Base-by-base conservation (phyloP, 805 yeast species). In the Candida khao-thaluensis region DNA sequence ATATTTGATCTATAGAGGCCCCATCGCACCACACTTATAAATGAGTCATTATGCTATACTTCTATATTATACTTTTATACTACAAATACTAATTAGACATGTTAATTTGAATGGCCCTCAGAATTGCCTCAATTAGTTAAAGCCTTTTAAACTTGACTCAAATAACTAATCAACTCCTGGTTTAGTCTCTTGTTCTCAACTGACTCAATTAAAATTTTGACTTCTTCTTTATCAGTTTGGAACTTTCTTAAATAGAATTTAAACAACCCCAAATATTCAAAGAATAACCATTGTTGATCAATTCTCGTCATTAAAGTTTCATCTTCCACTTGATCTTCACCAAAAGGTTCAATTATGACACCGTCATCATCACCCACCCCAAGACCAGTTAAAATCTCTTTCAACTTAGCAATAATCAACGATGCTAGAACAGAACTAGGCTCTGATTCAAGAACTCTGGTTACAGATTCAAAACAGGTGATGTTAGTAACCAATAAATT, bases 171-270 rank as follows among this genome's bases (percentile, higher is more conserved):
- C 18, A 56, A 51, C 11, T 59, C 60, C 7, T 46, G 42, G 29
- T 47, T 57, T 4, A 55, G 50, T 3, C 51, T 47, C 2, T 30
- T 45, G 35, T 62, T 61, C 17, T 44, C 49, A 37, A 61, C 42
- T 3, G 35, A 30, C 7, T 46, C 43, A 26, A 61, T 47, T 23
- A 24, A 32, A 3, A 4, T 4, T n/a, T 32, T 22, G 8, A n/a
- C 9, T 68, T 64, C 0, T 89, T 81, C 45, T 73, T 79, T 14
- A 89, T 79, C 30, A 90, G 81, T 30, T 3, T 12, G 9, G 27
- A 25, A 35, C 21, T 57, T 58, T 49, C 72, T 54, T 28, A 62
- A 53, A 46, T 64, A 66, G 8, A 64, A 51, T 45, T 69, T 69
- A 49, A 67, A 56, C 45, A 69, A 58, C 0, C 73, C 72, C 36